These are phyloP conservation scores for Neoascochyta sp. DNA, from an alignment of 2,329 filamentous ascomycete species.

Conservation along the genomic window DNA sequence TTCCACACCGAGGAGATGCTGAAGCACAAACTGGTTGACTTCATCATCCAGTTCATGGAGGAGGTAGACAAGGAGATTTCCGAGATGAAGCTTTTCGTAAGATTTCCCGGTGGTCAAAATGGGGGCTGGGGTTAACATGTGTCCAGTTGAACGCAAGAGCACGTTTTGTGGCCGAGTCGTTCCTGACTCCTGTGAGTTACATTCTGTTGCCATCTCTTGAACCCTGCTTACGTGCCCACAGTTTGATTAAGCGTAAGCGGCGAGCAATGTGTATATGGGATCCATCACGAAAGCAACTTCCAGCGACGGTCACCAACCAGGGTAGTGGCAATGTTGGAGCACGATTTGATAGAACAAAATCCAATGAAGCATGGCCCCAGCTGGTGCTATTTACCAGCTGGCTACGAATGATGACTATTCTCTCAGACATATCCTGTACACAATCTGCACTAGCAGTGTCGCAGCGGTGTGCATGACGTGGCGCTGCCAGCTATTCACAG, in stretches of 20 bases:
- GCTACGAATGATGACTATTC: no score
- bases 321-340: no score
- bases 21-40: slow-evolving; percentile 98
- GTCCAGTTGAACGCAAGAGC: slow-evolving; percentile 86
- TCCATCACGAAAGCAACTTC: not conserved
- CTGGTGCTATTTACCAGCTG: no score
- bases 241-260: slow-evolving; percentile 23
- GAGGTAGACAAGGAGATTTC: slow-evolving; percentile 99
- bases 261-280: slow-evolving; percentile 10
- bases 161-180: slow-evolving; percentile 96
- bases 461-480: no score
- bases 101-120: slow-evolving; percentile 34
- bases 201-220: not conserved
- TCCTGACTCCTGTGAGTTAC: slow-evolving; percentile 77
- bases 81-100: slow-evolving; percentile 99
- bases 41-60: slow-evolving; percentile 99
- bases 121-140: slow-evolving; percentile 26
- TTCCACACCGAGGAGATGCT: slow-evolving; percentile 98
- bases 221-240: slow-evolving; percentile 6
- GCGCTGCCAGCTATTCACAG: no score
- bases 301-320: no score
- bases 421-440: no score
- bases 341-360: no score
- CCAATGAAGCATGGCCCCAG: no score
- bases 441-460: no score